Base-by-base conservation (phyloP, 2,329 filamentous ascomycete species). In the Fusarium ambrosium region DNA sequence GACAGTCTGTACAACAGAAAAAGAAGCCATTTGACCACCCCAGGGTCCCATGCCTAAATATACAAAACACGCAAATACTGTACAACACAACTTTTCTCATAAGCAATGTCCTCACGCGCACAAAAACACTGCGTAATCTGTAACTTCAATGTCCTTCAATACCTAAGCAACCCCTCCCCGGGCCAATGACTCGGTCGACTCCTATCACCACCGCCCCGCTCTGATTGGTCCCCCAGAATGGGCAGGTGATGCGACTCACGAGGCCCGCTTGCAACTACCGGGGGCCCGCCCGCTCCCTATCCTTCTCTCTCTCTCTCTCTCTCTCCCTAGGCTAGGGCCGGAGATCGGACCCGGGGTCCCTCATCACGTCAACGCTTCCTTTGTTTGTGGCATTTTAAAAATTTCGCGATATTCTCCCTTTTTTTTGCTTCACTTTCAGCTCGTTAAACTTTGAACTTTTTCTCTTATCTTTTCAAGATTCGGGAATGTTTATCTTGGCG, bases 241-340 rank as follows among this genome's bases (percentile, higher is more conserved):
- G 73, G 75, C 77, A 78, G 77, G 66, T 77, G 75, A 79, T 72
- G 71, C 76, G 66, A n/a, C 76, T 76, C 76, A 78, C 71, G 71
- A 71, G 76, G 55, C 60, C 10, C 69, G 66, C 68, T 73, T 78
- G 77, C 70, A 78, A 53, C 36, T 78, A 78, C 45, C 77, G 77
- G 77, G 77, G 74, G 45, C 34, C 34, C 34, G 45, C 34, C 34
- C 34, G 13, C 34, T 45, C 53, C 29, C 29, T 32, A 32, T 32
- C 29, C 29, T 32, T 32, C 29, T 32, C 29, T 32, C 29, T 32
- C 29, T 29, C 9, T n/a, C n/a, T n/a, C n/a, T 10, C 10, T 10
- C 27, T 18, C 27, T 22, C n/a, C 55, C 16, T 16, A 53, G 34
- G 43, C 37, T 53, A 56, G 22, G 59, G 22, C 67, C 71, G 64